Conservation (phyloP, 495 filamentous ascomycete genomes). For the Neurospora sp. region DNA sequence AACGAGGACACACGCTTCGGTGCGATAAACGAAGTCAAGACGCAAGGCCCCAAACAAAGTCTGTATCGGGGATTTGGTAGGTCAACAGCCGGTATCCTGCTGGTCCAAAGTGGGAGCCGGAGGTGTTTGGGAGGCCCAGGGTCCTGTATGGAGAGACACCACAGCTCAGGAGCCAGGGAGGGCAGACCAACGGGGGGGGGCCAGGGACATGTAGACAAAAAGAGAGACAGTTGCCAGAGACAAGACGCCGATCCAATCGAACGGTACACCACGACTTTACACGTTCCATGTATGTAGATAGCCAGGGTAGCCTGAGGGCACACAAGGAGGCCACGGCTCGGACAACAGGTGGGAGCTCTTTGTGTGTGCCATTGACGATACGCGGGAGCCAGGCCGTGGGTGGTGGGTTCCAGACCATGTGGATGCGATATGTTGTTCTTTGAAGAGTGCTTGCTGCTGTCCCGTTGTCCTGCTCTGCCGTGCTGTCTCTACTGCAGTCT, state of each 20-base stretch:
- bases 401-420: neutral
- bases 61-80: neutral
- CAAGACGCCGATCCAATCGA: neutral
- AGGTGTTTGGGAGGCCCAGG: neutral
- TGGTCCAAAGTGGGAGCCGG: neutral
- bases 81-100: neutral
- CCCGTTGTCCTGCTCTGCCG: neutral
- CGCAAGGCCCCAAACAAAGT: neutral
- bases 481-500: neutral
- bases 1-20: neutral
- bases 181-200: neutral
- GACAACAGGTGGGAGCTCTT: neutral
- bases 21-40: conserved; percentile 4
- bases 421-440: neutral
- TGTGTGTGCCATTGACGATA: neutral
- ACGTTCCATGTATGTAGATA: neutral
- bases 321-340: neutral
- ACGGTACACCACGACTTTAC: neutral
- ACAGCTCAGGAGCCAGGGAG: neutral
- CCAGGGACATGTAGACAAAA: neutral
- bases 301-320: neutral
- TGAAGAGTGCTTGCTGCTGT: neutral
- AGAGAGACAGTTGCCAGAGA: neutral
- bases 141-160: neutral
- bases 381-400: neutral